Percentiles rank a stretch among this genome's conserved stretches.
These are phyloP conservation scores for Aspergillus luchuensis DNA, from an alignment of 2,329 filamentous ascomycete genomes.

Conservation along the genomic window DNA sequence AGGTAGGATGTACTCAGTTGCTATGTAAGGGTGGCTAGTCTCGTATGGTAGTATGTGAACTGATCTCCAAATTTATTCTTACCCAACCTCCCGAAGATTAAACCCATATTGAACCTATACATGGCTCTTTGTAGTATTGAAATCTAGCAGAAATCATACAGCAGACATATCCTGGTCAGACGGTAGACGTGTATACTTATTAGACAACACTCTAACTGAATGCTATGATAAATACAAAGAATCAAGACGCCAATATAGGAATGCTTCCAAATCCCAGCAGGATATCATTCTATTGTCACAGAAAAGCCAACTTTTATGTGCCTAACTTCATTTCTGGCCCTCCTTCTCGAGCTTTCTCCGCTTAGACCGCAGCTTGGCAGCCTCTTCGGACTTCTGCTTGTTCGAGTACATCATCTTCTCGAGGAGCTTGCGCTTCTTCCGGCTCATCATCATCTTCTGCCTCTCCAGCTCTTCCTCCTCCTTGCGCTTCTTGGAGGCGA, in stretches of 20 bases:
- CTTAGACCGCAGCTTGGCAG: conserved; percentile 84
- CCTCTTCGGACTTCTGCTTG: conserved; percentile 87
- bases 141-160: not conserved
- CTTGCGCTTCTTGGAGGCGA: conserved; percentile 63
- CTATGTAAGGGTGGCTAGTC: no score
- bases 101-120: no score
- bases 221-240: conserved; percentile 16
- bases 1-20: not conserved
- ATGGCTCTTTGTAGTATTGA: no score
- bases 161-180: not conserved
- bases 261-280: conserved; percentile 22
- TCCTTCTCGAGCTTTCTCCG: conserved; percentile 76
- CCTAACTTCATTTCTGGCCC: conserved; percentile 28
- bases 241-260: conserved; percentile 24
- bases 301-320: conserved; percentile 26
- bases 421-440: conserved; percentile 95
- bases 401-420: conserved; percentile 98
- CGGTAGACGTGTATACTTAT: conserved; percentile 6
- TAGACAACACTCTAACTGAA: conserved; percentile 4
- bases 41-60: no score
- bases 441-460: conserved; percentile 96
- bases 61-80: no score
- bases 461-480: conserved; percentile 88
- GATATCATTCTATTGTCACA: conserved; percentile 29
- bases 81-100: no score